A percentile compares a stretch with the other conserved stretches of the same genome.
Evolutionary conservation across 1,284 basidiomycete species (phyloP).

Genomic region (Boletus subluridellus): DNA sequence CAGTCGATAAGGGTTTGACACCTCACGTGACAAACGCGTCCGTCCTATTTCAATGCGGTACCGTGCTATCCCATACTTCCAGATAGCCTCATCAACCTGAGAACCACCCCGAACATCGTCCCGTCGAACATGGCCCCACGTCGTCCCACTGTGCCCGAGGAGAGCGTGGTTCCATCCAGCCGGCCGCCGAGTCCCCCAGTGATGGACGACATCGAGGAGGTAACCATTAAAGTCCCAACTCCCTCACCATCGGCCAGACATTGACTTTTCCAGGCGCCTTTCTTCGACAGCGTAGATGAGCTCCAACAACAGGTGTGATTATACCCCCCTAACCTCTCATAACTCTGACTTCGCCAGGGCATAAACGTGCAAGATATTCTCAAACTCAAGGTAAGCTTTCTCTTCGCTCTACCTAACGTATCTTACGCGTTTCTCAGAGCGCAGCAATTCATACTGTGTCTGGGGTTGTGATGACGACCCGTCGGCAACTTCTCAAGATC

Average conservation of each 20-base stretch:
- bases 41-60: slow-evolving; percentile 4
- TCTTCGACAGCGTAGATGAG: slow-evolving; percentile 81
- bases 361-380: slow-evolving; percentile 92
- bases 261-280: slow-evolving; percentile 43
- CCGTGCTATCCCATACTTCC: neutral
- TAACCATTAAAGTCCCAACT: slow-evolving; percentile 12
- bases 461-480: slow-evolving; percentile 81
- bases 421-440: slow-evolving; percentile 40
- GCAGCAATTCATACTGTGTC: slow-evolving; percentile 76
- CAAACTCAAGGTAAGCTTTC: slow-evolving; percentile 72
- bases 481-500: slow-evolving; percentile 84
- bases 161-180: slow-evolving; percentile 36
- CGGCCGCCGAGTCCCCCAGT: slow-evolving; percentile 38
- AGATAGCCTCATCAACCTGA: neutral
- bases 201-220: slow-evolving; percentile 46
- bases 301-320: slow-evolving; percentile 78
- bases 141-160: slow-evolving; percentile 25
- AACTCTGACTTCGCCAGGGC: slow-evolving; percentile 50
- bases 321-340: neutral
- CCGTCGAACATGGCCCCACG: slow-evolving; percentile 28
- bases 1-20: neutral
- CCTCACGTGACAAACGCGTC: slow-evolving; percentile 24
- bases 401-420: neutral
- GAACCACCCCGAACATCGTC: neutral
- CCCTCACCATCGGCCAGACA: neutral